Base-by-base conservation (phyloP, 257 asterid genomes). In the Solanum bukasovii region DNA sequence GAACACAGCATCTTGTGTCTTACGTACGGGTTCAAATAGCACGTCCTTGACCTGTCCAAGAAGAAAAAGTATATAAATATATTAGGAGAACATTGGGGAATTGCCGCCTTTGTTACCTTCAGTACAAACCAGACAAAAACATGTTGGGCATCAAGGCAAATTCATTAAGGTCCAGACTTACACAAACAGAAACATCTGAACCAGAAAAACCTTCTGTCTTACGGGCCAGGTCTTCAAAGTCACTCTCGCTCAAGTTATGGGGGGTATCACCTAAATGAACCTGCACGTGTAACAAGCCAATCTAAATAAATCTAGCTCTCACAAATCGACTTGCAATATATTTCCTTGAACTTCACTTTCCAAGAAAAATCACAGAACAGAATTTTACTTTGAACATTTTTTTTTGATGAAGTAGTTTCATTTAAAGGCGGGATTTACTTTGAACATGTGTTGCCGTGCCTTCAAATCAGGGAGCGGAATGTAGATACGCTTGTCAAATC, bases 401-500 rank as follows among this genome's bases (percentile, higher is more conserved):
- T 44, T 56, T 56, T 20, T 56, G 4, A 56, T 49, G 61, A 49
- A 49, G 61, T 56, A 56, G 65, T 18, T 56, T 56, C 65, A 56
- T 56, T 56, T 18, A 56, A 56, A 56, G 25, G 11, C 5, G 25
- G 65, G 25, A 84, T 87, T 68, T 92, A 97, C 99, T 89, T 97
- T 97, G 92, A 97, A 97, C 99, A 97, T 96, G 93, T 97, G 99
- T 70, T 96, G 98, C 3, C 99, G 91, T 87, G 99, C 99, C 93
- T 97, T 97, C 42, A 86, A 73, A 88, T 97, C 99, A 42, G 99
- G 99, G 31, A 97, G 99, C 49, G 99, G 99, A 85, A 97, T 97
- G 90, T 97, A 94, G 73, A 97, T 97, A 56, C 99, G 98, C 94
- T 97, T 96, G 90, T 97, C 99, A 91, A 97, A 97, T 84, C 99